Evolutionary conservation across 2,329 filamentous ascomycete species (phyloP).

Genomic region (Fusarium tuaranense): DNA sequence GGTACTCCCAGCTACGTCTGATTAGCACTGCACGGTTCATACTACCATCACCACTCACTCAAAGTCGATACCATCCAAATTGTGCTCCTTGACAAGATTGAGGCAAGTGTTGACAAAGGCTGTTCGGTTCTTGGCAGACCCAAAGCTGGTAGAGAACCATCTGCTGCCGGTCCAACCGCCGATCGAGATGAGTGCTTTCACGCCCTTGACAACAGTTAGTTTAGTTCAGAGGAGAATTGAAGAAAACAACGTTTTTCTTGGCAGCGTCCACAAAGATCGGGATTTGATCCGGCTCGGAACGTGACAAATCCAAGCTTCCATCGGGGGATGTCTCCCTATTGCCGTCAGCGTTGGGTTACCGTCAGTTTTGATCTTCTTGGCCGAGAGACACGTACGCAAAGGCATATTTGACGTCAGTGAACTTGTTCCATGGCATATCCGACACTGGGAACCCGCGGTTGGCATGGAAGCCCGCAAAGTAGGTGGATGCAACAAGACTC

Average conservation of each 20-base stretch:
- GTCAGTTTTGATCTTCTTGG: not conserved
- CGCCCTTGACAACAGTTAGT: slow-evolving; percentile 11
- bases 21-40: not conserved
- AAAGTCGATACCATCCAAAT: slow-evolving; percentile 34
- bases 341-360: not conserved
- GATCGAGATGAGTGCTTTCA: slow-evolving; percentile 34
- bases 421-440: slow-evolving; percentile 37
- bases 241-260: slow-evolving; percentile 25
- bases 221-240: not conserved
- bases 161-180: slow-evolving; percentile 37
- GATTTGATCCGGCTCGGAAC: slow-evolving; percentile 20
- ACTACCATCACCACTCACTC: slow-evolving; percentile 11
- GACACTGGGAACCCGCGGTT: slow-evolving; percentile 31
- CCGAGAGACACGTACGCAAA: slow-evolving; percentile 31
- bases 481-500: slow-evolving; percentile 34
- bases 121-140: slow-evolving; percentile 33
- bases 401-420: slow-evolving; percentile 36
- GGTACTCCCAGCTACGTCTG: slow-evolving; percentile 35
- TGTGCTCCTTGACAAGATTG: slow-evolving; percentile 26
- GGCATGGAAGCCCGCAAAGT: slow-evolving; percentile 39
- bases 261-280: slow-evolving; percentile 28
- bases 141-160: slow-evolving; percentile 31
- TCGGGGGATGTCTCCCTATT: slow-evolving; percentile 28
- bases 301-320: slow-evolving; percentile 27
- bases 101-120: slow-evolving; percentile 24